Evolutionary conservation across 2,329 filamentous ascomycete species (phyloP), one percentile per base, ranked within the genome.

Genomic region (Acrocalymma vagum): DNA sequence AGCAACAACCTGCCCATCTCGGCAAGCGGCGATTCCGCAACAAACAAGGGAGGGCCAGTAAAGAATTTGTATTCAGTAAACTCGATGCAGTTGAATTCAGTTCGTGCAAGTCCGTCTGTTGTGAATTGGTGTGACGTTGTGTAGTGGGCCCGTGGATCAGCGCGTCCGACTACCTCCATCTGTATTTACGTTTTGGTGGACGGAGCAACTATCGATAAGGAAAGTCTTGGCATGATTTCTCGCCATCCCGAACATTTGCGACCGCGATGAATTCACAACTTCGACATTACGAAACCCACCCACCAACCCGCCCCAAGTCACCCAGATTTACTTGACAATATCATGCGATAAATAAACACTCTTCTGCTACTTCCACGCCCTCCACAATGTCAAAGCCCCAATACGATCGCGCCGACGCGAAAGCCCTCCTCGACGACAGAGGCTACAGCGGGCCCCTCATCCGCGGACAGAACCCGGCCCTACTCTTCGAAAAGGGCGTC

Each of bases 401-500:
- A 22, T 57, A 81, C 63, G 83, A 91, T 71, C 85, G 86, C 67
- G 91, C 91, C 64, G 91, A 96, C 69, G 90, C 89, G 17, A 78
- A 75, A 58, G 73, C 75, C 13, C 75, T 95, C 69, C 87, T 97
- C 67, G 93, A 97, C 74, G 90, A 95, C 74, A 88, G 93, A 58
- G 93, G 93, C 66, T 88, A 89, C 65, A 78, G 76, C 9, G 88
- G 86, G 29, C 73, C 84, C 23, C 82, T 95, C 15, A 86, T 94
- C 50, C 91, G 93, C 67, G 91, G 91, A 46, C 87, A 95, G 63
- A 96, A 96, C 74, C 93, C 93, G 1, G 89, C 91, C n/a, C 92
- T 88, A 4, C 88, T 97, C 45, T 88, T 97, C 80, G 93, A 97
- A 72, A 96, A 95, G 70, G 88, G 91, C 26, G 90, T 96, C 53